Base-by-base conservation (phyloP, 1,284 basidiomycete genomes). In the Leccinum subrobustum region DNA sequence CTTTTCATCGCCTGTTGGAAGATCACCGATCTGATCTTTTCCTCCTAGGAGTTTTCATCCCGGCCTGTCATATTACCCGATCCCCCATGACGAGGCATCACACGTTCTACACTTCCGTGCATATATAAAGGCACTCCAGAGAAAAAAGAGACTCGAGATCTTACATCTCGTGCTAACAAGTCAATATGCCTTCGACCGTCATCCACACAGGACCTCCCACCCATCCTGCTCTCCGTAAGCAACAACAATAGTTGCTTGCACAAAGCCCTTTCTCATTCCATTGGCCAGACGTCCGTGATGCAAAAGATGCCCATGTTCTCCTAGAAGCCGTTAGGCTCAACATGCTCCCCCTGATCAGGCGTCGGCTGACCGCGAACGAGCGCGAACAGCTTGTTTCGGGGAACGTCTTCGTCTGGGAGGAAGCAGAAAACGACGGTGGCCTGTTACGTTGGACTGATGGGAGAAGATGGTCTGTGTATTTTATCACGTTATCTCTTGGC, bases 331-430 rank as follows among this genome's bases (percentile, higher is more conserved):
- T 91, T 58, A 80, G 89, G 27, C 81, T 84, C 57, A 85, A 84
- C 63, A 76, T 87, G 52, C 77, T 91, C 37, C 89, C 89, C 4
- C 76, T 92, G 55, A 85, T 91, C 62, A 87, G 81, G 61, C 82
- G 88, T 27, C 83, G 89, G 14, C 78, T 92, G 27, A 82, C 86
- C 12, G 77, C 83, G 6, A 83, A 77, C 60, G 89, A 92, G 69
- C 80, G 90, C 60, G 86, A 89, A 51, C 81, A 85, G 52, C 76
- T 92, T 6, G 72, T 72, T 39, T 87, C 88, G 56, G 89, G 89
- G 0, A 88, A 90, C 64, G 82, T 91, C 37, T 92, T 90, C 67
- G 90, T 92, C 47, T 92, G 90, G 90, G 89, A 91, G 68, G 89
- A 91, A 70, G 88, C 87, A 11, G 88, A 91, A 67, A 86, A 87